Conservation (phyloP, 768 basidiomycete genomes). For the Leccinum pellstonianum region DNA sequence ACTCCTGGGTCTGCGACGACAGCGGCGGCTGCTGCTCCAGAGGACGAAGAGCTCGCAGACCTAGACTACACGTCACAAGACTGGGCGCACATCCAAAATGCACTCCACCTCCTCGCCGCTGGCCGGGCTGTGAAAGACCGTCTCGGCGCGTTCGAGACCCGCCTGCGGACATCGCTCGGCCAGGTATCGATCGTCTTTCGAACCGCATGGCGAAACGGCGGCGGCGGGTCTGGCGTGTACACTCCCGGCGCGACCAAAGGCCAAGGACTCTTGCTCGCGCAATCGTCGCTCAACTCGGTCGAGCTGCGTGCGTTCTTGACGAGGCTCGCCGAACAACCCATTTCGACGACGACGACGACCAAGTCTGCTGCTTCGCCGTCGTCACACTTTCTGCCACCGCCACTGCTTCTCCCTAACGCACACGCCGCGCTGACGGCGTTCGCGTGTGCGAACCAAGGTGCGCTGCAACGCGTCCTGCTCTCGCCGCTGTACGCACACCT, state of each 20-base stretch:
- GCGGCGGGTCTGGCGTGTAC: conserved; percentile 44
- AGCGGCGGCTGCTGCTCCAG: conserved; percentile 15
- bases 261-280: conserved; percentile 70
- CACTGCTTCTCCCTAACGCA: conserved; percentile 48
- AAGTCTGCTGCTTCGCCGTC: conserved; percentile 8
- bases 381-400: conserved; percentile 11
- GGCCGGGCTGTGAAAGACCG: conserved; percentile 72
- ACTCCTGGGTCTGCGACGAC: conserved; percentile 33
- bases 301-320: conserved; percentile 52
- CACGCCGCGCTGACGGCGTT: conserved; percentile 59
- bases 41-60: conserved; percentile 66
- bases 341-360: background rate
- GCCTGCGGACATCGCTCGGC: conserved; percentile 55
- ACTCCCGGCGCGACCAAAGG: conserved; percentile 64
- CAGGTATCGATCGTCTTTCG: conserved; percentile 63
- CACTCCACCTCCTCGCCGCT: conserved; percentile 80
- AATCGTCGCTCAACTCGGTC: conserved; percentile 80
- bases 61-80: conserved; percentile 88
- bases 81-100: conserved; percentile 83
- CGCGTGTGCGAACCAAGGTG: conserved; percentile 70
- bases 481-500: conserved; percentile 79
- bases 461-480: conserved; percentile 81
- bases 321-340: conserved; percentile 15
- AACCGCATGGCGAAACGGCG: conserved; percentile 46
- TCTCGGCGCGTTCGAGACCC: conserved; percentile 65